Evolutionary conservation across 2,329 filamentous ascomycete genomes (phyloP), one percentile per base, ranked within the genome.

Genomic region (Cercospora sesami): DNA sequence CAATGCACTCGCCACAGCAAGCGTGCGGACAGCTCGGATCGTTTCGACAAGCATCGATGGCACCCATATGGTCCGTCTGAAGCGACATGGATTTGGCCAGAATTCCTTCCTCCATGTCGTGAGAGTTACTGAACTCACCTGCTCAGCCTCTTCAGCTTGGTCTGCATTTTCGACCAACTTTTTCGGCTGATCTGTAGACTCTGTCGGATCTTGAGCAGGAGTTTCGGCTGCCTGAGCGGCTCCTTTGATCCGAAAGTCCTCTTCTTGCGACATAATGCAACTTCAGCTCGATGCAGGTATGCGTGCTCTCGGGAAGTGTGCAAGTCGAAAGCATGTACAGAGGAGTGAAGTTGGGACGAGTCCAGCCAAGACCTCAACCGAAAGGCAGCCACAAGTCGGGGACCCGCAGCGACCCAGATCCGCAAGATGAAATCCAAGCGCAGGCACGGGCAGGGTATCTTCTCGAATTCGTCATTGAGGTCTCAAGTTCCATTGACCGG

Each of bases 211-310:
- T 55, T 53, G 57, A 55, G 62, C 60, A 10, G 64, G 48, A 21
- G 61, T 18, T 51, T 63, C 57, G 26, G 63, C 62, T 58, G 33
- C 36, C 31, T 63, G 57, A 48, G 72, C 73, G 14, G 73, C 72
- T 45, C 71, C 72, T 63, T 72, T 73, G 63, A 73, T 72, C 45
- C 69, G 65, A 60, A 71, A 65, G 36, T 73, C 73, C 31, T 70
- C 68, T 51, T 68, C 65, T 53, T 72, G 65, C 28, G 70, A 61
- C 73, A 74, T 75, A 28, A 36, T 70, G 18, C 33, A 26, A 16
- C 23, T 26, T 48, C 14, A 12, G 39, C 36, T 10, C 31, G 51
- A 21, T 48, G 51, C 36, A 60, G 48, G 33, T 45, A 53, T 63
- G 48, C 18, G 28, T 16, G 51, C 18, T 30, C 30, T 12, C 21